A percentile compares a stretch with the other conserved stretches of the same genome.
These are phyloP conservation scores for Trebouxiophyceae sp. DNA, from an alignment of 163 green algal species.

Conservation along the genomic window DNA sequence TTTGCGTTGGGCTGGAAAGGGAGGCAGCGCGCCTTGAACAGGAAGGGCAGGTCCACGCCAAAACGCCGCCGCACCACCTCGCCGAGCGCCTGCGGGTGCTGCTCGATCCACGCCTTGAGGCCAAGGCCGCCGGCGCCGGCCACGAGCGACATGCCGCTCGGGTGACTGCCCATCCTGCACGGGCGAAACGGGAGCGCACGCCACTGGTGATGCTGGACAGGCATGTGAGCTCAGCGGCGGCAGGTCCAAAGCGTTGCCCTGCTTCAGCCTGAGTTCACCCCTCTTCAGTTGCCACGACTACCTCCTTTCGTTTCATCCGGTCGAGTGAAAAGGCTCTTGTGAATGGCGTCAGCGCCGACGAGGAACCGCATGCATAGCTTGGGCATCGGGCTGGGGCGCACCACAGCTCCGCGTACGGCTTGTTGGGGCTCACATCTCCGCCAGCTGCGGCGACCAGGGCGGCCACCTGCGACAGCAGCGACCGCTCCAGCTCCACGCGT, in stretches of 20 bases:
- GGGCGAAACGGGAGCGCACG: too few species aligned
- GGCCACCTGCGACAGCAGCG: constrained; percentile 52
- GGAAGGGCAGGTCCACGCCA: constrained; percentile 76
- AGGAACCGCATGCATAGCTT: too few species aligned
- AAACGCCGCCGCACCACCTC: constrained; percentile 46
- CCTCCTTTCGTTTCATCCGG: too few species aligned
- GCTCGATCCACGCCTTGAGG: constrained; percentile 54
- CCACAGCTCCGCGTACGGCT: constrained; percentile 94
- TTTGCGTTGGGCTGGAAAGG: too few species aligned
- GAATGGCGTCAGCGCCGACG: too few species aligned
- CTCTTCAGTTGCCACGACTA: too few species aligned
- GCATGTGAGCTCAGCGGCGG: too few species aligned
- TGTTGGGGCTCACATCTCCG: constrained; percentile 42
- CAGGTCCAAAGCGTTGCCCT: too few species aligned
- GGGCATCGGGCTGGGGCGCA: too few species aligned
- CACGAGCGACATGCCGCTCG: constrained; percentile 69
- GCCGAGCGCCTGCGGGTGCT: constrained; percentile 62
- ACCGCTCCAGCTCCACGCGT: not conserved
- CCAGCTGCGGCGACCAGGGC: constrained; percentile 53
- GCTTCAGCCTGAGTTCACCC: too few species aligned
- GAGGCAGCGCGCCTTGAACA: constrained; percentile 81
- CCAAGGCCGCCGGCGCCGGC: constrained; percentile 24
- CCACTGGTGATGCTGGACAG: too few species aligned
- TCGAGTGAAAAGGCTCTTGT: too few species aligned
- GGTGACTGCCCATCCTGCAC: constrained; percentile 95